Conservation (phyloP, 31 red algal species). For the Odonthalia washingtoniensis region DNA sequence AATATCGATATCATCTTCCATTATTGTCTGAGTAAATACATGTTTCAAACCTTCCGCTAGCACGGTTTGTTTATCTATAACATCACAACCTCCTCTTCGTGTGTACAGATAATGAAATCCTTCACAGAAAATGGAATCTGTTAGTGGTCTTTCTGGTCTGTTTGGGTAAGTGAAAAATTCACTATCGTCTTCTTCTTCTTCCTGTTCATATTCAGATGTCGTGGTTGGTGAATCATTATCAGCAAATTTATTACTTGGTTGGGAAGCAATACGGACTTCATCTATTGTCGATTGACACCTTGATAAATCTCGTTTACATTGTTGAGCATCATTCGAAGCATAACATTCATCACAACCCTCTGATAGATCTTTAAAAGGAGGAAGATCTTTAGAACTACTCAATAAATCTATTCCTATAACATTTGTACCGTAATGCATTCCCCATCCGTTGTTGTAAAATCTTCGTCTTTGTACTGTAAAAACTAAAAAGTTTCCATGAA, state of each 20-base stretch:
- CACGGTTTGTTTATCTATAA: not conserved
- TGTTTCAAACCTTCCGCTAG: not conserved
- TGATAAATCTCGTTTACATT: not conserved
- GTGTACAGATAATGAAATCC: not conserved
- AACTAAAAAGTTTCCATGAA: not conserved
- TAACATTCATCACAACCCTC: not conserved
- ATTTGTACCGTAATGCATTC: not conserved
- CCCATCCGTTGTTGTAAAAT: not conserved
- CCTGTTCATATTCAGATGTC: not conserved
- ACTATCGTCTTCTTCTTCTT: not conserved
- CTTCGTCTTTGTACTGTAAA: not conserved
- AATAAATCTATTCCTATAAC: not conserved
- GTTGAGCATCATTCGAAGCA: not conserved
- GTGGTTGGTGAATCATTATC: not conserved
- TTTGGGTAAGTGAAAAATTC: no score
- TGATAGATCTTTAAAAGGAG: not conserved
- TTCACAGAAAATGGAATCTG: not conserved
- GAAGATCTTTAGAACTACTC: not conserved
- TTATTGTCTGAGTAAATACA: not conserved
- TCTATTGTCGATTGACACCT: not conserved
- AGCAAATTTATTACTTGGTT: not conserved
- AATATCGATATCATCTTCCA: not conserved
- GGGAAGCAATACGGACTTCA: not conserved
- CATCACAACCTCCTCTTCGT: not conserved
- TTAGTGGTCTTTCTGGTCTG: not conserved